Base-by-base conservation (phyloP, 2,329 filamentous ascomycete species). In the Arthrobotrys entomopaga region DNA sequence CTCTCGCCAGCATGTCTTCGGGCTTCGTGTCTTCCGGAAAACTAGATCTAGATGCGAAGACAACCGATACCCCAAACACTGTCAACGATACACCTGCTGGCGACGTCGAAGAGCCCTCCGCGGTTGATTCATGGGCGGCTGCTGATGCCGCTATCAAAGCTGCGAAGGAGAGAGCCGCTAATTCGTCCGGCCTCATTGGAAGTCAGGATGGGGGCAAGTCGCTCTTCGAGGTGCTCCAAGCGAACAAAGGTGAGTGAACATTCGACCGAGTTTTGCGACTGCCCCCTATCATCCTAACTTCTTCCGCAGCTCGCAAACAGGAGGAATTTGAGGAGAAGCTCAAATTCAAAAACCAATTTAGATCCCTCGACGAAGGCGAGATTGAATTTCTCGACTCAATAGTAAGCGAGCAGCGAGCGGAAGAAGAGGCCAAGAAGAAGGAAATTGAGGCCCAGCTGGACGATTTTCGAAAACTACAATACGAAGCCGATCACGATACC, bases 241-340 rank as follows among this genome's bases (percentile, higher is more conserved):
- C 89, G 49, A 95, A 95, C 81, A 94, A 93, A 87, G 89, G 89
- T 90, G 16, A 8, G 48, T 81, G 16, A 73, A 56, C 53, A 50
- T 42, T 46, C 40, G 10, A 19, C 19, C 58, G 56, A 22, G 29
- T 34, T 34, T 34, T 34, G 29, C 29, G 29, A 34, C 46, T 63
- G 66, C n/a, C 63, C 61, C 65, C 24, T 10, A 49, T 61, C 16
- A 3, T 34, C 57, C 64, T 34, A 67, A 26, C 16, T 24, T 53
- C 29, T 29, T 49, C 10, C 49, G 76, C 67, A 90, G 91, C 89
- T 77, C 90, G 90, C 69, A 94, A 93, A 81, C 90, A 94, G 82
- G 91, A 91, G 19, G 90, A 89, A 7, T 92, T 93, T 80, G 91
- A 93, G 80, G 91, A 94, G 81, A 85, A 89, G 76, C 86, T 85